These are phyloP conservation scores for Pseudogymnoascus sp. DNA, from an alignment of 2,329 filamentous ascomycete genomes.

Conservation along the genomic window DNA sequence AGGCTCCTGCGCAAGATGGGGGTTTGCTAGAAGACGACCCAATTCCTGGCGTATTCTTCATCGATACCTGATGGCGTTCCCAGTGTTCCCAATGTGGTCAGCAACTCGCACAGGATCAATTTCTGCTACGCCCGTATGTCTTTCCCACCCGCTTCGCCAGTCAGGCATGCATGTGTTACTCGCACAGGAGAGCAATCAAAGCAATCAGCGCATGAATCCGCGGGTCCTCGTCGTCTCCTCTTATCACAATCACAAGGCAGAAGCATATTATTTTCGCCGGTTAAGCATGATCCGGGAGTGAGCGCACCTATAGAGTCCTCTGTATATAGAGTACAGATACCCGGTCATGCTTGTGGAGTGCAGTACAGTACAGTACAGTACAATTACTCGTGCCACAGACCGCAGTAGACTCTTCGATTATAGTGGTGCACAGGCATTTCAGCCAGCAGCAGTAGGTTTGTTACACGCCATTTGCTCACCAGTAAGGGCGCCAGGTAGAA, in stretches of 20 bases:
- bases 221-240: neutral
- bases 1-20: neutral
- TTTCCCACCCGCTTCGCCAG: neutral
- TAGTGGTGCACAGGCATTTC: no score
- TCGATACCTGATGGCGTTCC: neutral
- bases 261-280: no score
- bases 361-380: no score
- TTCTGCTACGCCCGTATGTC: neutral
- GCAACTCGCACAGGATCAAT: neutral
- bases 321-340: no score
- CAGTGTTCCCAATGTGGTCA: neutral
- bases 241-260: neutral
- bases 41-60: neutral
- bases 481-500: no score
- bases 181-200: neutral
- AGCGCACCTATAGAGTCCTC: no score
- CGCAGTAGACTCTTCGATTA: no score
- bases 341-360: no score
- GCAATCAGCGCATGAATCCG: neutral
- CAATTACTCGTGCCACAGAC: no score
- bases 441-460: no score
- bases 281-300: no score
- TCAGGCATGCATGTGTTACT: neutral
- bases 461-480: no score
- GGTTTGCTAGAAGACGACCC: neutral